A percentile compares a stretch with the other conserved stretches of the same genome.
phyloP scores from a whole-genome alignment of 768 basidiomycete species.

The Chiua virens region DNA sequence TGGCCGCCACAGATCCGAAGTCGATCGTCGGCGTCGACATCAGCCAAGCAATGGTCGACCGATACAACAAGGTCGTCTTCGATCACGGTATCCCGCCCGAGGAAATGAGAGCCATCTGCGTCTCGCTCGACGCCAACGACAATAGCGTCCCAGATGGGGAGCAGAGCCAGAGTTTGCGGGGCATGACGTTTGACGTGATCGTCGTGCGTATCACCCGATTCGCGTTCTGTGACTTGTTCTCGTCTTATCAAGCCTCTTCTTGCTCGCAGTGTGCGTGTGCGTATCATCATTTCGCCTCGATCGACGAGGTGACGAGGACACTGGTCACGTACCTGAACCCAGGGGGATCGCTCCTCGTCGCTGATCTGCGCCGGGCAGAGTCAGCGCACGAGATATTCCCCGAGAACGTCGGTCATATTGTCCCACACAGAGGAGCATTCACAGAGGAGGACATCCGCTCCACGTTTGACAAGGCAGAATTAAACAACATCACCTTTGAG shows the following conservation, averaged over 20 bases:
- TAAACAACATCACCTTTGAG: slow-evolving; percentile 45
- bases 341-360: slow-evolving; percentile 57
- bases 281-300: slow-evolving; percentile 61
- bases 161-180: slow-evolving; percentile 38
- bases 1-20: slow-evolving; percentile 60
- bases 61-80: slow-evolving; percentile 55
- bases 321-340: slow-evolving; percentile 61
- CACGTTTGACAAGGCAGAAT: slow-evolving; percentile 53
- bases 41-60: slow-evolving; percentile 66
- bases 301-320: slow-evolving; percentile 48
- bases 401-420: slow-evolving; percentile 40
- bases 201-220: slow-evolving; percentile 47
- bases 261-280: slow-evolving; percentile 54
- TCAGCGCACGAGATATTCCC: slow-evolving; percentile 28
- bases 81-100: slow-evolving; percentile 64
- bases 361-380: slow-evolving; percentile 46
- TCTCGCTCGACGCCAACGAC: slow-evolving; percentile 31
- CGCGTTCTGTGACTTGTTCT: not conserved
- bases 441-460: slow-evolving; percentile 45
- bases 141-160: too few species aligned
- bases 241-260: too few species aligned
- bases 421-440: slow-evolving; percentile 58
- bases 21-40: slow-evolving; percentile 74
- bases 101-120: slow-evolving; percentile 64
- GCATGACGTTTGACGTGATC: slow-evolving; percentile 64